Conservation (phyloP, 495 filamentous ascomycete species). For the Lophium mytilinum region DNA sequence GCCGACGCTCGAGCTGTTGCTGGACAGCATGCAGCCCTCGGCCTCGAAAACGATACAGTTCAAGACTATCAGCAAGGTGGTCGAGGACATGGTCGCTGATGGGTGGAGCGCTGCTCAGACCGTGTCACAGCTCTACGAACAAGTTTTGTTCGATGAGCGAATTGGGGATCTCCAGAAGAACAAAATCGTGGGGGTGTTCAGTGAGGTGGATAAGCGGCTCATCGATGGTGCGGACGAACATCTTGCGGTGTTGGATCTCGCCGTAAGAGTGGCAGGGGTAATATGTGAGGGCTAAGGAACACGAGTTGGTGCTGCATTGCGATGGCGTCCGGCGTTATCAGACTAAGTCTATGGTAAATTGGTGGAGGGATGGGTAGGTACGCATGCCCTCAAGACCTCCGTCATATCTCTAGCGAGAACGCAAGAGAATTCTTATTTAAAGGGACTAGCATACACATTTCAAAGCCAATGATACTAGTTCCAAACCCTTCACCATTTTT, state of each 20-base stretch:
- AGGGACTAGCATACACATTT: no score
- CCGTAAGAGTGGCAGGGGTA: conserved; percentile 70
- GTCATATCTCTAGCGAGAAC: no score
- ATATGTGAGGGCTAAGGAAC: conserved; percentile 40
- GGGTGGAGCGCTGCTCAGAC: conserved; percentile 97
- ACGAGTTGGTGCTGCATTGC: no score
- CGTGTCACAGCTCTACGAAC: conserved; percentile 77
- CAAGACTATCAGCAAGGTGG: conserved; percentile 61
- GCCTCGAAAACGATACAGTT: conserved; percentile 53
- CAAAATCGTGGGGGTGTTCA: conserved; percentile 81
- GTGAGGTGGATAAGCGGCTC: conserved; percentile 85
- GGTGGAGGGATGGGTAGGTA: no score
- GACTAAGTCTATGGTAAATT: no score
- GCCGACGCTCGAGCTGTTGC: conserved; percentile 56
- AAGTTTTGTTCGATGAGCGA: conserved; percentile 72
- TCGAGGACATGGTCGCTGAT: conserved; percentile 88
- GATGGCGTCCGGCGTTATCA: no score
- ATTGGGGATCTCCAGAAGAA: conserved; percentile 81
- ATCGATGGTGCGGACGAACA: conserved; percentile 99
- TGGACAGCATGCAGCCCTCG: conserved; percentile 70
- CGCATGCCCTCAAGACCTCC: no score
- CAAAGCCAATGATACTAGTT: no score
- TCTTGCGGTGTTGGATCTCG: conserved; percentile 76
- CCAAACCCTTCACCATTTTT: no score
- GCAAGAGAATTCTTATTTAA: no score